Evolutionary conservation across 1,284 basidiomycete genomes (phyloP), one percentile per base, ranked within the genome.

Genomic region (Fomitopsis pinicola): DNA sequence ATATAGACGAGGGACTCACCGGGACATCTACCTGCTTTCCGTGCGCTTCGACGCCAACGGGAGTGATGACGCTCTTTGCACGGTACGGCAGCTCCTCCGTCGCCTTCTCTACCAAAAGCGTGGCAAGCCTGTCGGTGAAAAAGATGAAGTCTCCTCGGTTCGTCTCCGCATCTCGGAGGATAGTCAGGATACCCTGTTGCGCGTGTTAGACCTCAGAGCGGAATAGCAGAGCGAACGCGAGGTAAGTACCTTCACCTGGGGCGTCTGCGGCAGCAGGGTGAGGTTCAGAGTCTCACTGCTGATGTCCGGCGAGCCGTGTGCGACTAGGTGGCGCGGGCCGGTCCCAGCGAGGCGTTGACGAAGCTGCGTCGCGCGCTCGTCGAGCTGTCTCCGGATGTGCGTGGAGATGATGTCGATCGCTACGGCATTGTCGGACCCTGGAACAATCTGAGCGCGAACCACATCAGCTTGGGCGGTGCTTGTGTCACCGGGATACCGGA

Each of bases 341-440:
- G 67, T 67, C 1, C 78, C 78, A 26, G 86, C 88, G 68, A 96
- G 83, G 67, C 87, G 83, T 64, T 84, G 81, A n/a, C 94, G 80
- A 71, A 97, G 89, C 53, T 83, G 80, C 33, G 86, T 83, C 1
- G 88, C 83, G 3, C 95, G 86, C 58, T 92, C 88, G 58, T 88
- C 84, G 28, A 98, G 82, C 73, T 98, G 90, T 52, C 89, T 84
- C 56, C 89, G 86, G 64, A 98, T 87, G 72, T 98, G 97, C 1
- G 94, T 95, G 26, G 91, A 88, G 60, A 99, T 95, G 22, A 99
- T 81, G 59, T 97, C 95, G 62, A 98, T 95, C 4, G 97, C 95
- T n/a, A 92, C 89, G 17, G 84, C 74, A 69, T 97, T 97, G 66
- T 94, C 86, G 7, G 84, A 84, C 2, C 95, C 95, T 0, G 95